A percentile compares a stretch with the other conserved stretches of the same genome.
These are phyloP conservation scores for Penicillium aurantiogriseum DNA, from an alignment of 2,329 filamentous ascomycete species.

Conservation along the genomic window DNA sequence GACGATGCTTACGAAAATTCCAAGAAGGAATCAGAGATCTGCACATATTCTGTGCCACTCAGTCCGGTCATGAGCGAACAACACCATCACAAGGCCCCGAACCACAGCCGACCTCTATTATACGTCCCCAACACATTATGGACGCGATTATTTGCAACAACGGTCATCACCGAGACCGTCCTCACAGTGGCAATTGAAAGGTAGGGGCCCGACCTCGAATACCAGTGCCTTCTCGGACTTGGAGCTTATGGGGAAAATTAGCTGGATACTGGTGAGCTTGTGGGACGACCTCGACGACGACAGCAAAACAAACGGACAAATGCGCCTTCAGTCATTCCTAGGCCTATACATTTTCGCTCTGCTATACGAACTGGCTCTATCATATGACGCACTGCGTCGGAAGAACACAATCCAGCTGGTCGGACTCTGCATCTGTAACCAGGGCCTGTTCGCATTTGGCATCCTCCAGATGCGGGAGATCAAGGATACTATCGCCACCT, in stretches of 20 bases:
- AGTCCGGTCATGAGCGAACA: slow-evolving; percentile 3
- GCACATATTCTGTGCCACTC: neutral
- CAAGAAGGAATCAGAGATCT: neutral
- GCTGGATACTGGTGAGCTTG: slow-evolving; percentile 21
- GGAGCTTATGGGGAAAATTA: slow-evolving; percentile 4
- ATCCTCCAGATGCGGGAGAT: slow-evolving; percentile 19
- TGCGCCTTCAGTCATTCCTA: slow-evolving; percentile 22
- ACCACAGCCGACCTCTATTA: slow-evolving; percentile 8
- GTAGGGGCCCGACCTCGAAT: slow-evolving; percentile 8
- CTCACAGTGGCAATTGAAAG: slow-evolving; percentile 22
- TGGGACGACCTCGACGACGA: slow-evolving; percentile 14
- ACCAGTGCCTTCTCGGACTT: neutral
- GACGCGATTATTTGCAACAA: slow-evolving; percentile 18
- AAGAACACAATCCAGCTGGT: slow-evolving; percentile 22
- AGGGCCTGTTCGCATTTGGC: slow-evolving; percentile 20
- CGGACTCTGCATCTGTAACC: slow-evolving; percentile 20
- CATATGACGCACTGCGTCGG: slow-evolving; percentile 22
- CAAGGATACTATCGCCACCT: slow-evolving; percentile 8
- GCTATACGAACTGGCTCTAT: slow-evolving; percentile 19
- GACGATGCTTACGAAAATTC: neutral
- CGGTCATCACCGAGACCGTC: slow-evolving; percentile 18
- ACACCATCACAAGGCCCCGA: slow-evolving; percentile 1
- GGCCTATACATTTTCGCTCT: slow-evolving; percentile 23
- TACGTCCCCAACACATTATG: slow-evolving; percentile 21
- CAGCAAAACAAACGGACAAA: slow-evolving; percentile 2